Evolutionary conservation across 768 basidiomycete species (phyloP).

Genomic region (Mrakia blollopis): DNA sequence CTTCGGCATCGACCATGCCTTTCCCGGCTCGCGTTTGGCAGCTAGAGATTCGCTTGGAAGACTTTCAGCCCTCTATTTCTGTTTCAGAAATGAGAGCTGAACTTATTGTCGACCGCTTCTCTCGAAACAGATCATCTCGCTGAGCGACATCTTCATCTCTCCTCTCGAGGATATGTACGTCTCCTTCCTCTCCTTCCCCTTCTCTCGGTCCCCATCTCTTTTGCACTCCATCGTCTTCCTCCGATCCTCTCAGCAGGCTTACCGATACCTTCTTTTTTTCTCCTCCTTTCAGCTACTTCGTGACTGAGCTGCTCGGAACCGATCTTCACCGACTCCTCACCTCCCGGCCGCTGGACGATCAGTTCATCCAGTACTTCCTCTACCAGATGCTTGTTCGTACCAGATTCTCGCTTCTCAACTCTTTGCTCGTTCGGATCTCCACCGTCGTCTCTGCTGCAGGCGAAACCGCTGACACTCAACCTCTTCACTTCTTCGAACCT

Average conservation of each 20-base stretch:
- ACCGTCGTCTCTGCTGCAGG: too few species aligned
- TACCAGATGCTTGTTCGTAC: slow-evolving; percentile 88
- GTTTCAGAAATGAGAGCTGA: not conserved
- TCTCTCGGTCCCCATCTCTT: not conserved
- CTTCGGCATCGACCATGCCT: not conserved
- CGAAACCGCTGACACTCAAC: not conserved
- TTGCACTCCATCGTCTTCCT: not conserved
- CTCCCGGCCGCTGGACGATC: slow-evolving; percentile 94
- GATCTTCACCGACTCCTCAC: slow-evolving; percentile 96
- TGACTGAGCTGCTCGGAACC: slow-evolving; percentile 95
- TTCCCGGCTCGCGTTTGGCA: not conserved
- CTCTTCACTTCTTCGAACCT: not conserved
- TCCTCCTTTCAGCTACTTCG: slow-evolving; percentile 73
- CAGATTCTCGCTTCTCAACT: too few species aligned
- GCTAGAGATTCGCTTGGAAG: too few species aligned
- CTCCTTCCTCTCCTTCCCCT: not conserved
- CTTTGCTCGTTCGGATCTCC: too few species aligned
- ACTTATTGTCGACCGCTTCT: not conserved
- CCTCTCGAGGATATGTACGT: slow-evolving; percentile 95
- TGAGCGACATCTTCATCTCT: slow-evolving; percentile 98
- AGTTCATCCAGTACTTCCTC: slow-evolving; percentile 99
- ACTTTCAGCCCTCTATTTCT: too few species aligned
- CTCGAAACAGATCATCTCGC: slow-evolving; percentile 77
- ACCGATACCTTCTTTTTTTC: slow-evolving; percentile 27
- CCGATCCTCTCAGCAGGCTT: slow-evolving; percentile 13